Evolutionary conservation across 176 grass and related monocot species (phyloP).

Genomic region (Carex myosuroides): DNA sequence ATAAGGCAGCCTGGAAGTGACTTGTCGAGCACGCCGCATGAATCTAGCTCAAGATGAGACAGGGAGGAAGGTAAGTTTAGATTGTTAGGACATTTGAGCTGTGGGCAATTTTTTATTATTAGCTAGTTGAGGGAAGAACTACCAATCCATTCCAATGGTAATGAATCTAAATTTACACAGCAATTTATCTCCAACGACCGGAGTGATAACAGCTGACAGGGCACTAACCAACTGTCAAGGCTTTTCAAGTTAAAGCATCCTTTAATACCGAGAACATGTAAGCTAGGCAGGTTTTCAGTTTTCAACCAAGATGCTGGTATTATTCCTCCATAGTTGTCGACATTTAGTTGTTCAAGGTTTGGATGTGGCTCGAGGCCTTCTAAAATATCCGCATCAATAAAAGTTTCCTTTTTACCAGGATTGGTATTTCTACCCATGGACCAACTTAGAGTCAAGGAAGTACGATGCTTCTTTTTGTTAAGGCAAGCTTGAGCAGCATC

Average conservation of each 20-base stretch:
- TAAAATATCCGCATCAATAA: constrained; percentile 5
- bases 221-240: background rate
- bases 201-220: background rate
- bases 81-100: background rate
- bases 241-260: background rate
- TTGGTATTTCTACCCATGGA: background rate
- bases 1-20: constrained; percentile 10
- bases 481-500: constrained; percentile 22
- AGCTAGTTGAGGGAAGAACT: constrained; percentile 2
- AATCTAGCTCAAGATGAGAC: background rate
- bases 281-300: background rate
- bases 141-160: background rate
- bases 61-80: constrained; percentile 25
- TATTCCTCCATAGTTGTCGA: constrained; percentile 17
- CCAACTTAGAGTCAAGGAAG: constrained; percentile 17
- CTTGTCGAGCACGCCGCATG: constrained; percentile 13
- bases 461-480: constrained; percentile 16
- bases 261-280: background rate
- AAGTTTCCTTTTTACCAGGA: background rate
- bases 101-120: constrained; percentile 2
- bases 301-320: constrained; percentile 14
- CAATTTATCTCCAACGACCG: background rate
- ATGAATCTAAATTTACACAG: background rate
- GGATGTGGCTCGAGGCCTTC: constrained; percentile 16
- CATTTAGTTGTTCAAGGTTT: constrained; percentile 7